Conservation (phyloP, 352 stramenopile genomes). For the Phytopythium cucurbitacearum region DNA sequence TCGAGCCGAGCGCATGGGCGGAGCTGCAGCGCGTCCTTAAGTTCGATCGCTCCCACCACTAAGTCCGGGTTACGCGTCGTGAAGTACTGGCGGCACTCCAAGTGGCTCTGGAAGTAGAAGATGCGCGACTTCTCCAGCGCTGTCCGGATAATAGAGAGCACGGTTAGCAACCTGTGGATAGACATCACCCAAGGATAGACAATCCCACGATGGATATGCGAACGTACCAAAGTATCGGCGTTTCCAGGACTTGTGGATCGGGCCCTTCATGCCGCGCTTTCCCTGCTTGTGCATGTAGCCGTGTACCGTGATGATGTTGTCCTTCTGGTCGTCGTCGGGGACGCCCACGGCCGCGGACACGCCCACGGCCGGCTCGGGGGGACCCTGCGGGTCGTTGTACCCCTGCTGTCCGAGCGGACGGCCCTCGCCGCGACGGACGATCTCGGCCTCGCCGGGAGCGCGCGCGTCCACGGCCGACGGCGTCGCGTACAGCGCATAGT, state of each 20-base stretch:
- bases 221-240: constrained; percentile 55
- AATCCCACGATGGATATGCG: too few relatives aligned
- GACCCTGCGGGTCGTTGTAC: constrained; percentile 32
- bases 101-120: constrained; percentile 71
- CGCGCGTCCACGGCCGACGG: constrained; percentile 35
- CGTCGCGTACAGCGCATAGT: constrained; percentile 68
- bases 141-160: constrained; percentile 3
- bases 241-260: constrained; percentile 73
- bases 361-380: constrained; percentile 37
- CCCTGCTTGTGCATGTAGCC: constrained; percentile 80
- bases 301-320: constrained; percentile 77
- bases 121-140: constrained; percentile 69
- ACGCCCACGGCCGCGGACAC: constrained; percentile 35
- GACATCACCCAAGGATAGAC: neutral
- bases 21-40: constrained; percentile 71
- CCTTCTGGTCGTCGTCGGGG: constrained; percentile 31
- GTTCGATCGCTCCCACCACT: constrained; percentile 59
- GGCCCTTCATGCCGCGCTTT: constrained; percentile 66
- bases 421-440: constrained; percentile 45
- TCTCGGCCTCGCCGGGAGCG: constrained; percentile 44
- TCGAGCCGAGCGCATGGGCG: constrained; percentile 54
- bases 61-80: constrained; percentile 62
- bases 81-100: constrained; percentile 74
- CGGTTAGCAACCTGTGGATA: neutral
- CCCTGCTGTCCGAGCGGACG: constrained; percentile 18